phyloP scores from a whole-genome alignment of 1,284 basidiomycete genomes.

The Rhodotorula glutinis region DNA sequence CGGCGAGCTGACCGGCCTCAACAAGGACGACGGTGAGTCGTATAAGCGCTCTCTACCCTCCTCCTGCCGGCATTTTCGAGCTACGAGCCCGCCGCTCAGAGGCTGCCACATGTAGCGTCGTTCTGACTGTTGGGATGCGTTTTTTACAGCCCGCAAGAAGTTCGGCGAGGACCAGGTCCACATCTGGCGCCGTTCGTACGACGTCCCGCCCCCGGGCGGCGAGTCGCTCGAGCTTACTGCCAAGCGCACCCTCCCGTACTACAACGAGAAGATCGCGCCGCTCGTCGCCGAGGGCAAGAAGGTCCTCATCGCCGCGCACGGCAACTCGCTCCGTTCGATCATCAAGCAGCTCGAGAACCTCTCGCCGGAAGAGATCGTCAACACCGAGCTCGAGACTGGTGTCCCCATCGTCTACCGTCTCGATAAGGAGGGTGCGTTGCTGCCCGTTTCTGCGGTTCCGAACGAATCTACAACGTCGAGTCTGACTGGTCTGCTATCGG shows the following conservation, averaged over 20 bases:
- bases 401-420: slow-evolving; percentile 51
- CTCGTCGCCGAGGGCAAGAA: slow-evolving; percentile 49
- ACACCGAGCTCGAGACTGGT: slow-evolving; percentile 51
- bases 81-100: too few relatives aligned
- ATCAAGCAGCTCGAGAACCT: slow-evolving; percentile 51
- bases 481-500: too few relatives aligned
- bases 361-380: slow-evolving; percentile 49
- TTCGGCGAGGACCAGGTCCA: slow-evolving; percentile 53
- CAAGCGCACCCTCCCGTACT: slow-evolving; percentile 50
- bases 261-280: slow-evolving; percentile 50
- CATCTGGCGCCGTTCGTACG: slow-evolving; percentile 46
- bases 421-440: slow-evolving; percentile 26
- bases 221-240: slow-evolving; percentile 52
- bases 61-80: too few relatives aligned
- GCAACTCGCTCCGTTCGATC: slow-evolving; percentile 50
- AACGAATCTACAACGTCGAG: too few relatives aligned
- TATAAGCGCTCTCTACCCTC: too few relatives aligned
- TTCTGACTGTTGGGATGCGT: too few relatives aligned
- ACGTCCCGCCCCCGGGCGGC: slow-evolving; percentile 51
- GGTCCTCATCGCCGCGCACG: slow-evolving; percentile 51
- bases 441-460: neutral
- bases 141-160: slow-evolving; percentile 49
- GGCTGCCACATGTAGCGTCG: too few relatives aligned
- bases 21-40: slow-evolving; percentile 48
- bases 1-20: slow-evolving; percentile 50